phyloP scores from a whole-genome alignment of 208 protist species.

The Leishmania aethiopica region DNA sequence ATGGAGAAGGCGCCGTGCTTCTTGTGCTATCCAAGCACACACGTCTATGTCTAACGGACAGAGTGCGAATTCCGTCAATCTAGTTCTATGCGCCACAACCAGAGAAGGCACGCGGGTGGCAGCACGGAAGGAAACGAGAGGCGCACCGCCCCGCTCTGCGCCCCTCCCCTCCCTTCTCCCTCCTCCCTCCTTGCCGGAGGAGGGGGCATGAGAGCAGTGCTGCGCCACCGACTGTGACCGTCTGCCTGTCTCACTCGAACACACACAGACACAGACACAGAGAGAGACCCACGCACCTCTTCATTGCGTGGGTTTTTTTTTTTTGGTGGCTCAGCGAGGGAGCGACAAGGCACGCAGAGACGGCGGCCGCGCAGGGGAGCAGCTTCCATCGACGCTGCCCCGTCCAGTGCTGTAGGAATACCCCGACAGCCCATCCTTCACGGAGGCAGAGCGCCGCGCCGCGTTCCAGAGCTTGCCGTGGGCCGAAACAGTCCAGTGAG shows the following conservation, averaged over 20 bases:
- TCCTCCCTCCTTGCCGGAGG: background rate
- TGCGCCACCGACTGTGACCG: background rate
- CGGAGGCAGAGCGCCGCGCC: constrained; percentile 22
- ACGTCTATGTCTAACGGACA: too few relatives aligned
- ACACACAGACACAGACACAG: background rate
- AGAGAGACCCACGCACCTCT: background rate
- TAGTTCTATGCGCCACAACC: too few relatives aligned
- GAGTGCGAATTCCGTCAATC: too few relatives aligned
- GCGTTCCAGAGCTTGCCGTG: constrained; percentile 23
- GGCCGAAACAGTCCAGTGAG: background rate
- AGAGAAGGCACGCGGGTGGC: too few relatives aligned
- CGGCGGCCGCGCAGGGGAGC: constrained; percentile 52
- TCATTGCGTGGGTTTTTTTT: background rate
- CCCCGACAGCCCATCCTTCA: constrained; percentile 39
- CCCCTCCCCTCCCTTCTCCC: too few relatives aligned
- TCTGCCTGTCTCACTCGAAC: too few relatives aligned
- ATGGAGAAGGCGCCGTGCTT: too few relatives aligned
- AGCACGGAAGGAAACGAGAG: too few relatives aligned
- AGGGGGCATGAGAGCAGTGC: too few relatives aligned
- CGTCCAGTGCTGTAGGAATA: constrained; percentile 18
- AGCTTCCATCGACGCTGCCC: constrained; percentile 57
- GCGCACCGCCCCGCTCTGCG: too few relatives aligned
- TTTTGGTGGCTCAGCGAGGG: background rate
- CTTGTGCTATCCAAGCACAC: too few relatives aligned
- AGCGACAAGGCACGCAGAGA: constrained; percentile 32